Evolutionary conservation across 2,329 filamentous ascomycete genomes (phyloP), one percentile per base, ranked within the genome.

Genomic region (Zarea fungicola): DNA sequence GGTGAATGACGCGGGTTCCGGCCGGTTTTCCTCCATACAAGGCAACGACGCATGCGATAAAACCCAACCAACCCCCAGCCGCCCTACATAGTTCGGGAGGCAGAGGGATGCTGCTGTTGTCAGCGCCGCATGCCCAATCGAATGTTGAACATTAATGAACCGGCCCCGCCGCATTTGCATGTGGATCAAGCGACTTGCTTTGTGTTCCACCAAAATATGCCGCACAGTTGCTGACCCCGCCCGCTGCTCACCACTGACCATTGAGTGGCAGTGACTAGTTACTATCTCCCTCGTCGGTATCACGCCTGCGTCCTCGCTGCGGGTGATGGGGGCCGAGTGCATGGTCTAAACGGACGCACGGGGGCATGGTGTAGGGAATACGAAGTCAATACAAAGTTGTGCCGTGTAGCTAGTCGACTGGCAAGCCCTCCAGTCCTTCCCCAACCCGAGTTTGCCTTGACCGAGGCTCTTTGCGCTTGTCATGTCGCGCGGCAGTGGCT

Each of bases 111-210:
- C 29, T 22, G n/a, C 14, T 32, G 14, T 32, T 31, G 46, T 37
- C 37, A 43, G 46, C 46, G 16, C 19, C 39, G 25, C 31, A 25
- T 49, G 48, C 48, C 48, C 48, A 49, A 49, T 49, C 48, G 34
- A 37, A 49, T 44, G 48, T n/a, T 44, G 34, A 42, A 26, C 48
- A 44, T 49, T 49, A 49, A 49, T 40, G 39, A 44, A 11, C 16
- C 14, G 16, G 48, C 48, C 40, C 48, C 48, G 41, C 48, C 16
- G 19, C 34, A 19, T 44, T 9, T 32, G 28, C 23, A 10, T 31
- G 43, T 46, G 43, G 43, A 46, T 39, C 43, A 46, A 6, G 32
- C 26, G n/a, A 36, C 32, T 26, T 16, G 11, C 21, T 35, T 26
- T 19, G n/a, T 48, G 44, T 48, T 34, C 44, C 44, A 48, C 44